Conservation (phyloP, 345 rosid species). For the Salix arbutifolia region DNA sequence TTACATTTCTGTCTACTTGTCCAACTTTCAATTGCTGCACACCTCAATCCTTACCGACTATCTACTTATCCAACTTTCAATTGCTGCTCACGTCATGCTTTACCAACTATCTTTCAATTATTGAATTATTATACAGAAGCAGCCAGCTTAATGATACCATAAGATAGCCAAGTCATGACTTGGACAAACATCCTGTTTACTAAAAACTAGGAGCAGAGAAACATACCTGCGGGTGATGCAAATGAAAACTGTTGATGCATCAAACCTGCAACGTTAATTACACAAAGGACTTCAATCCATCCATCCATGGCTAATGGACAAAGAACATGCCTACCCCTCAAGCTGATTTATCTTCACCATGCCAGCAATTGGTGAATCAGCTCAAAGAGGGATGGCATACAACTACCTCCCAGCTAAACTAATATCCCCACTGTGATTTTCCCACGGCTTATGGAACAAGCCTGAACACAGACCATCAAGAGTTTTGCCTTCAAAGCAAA, state of each 20-base stretch:
- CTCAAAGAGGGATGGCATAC: slow-evolving; percentile 7
- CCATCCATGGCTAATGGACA: slow-evolving; percentile 7
- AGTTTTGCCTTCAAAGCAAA: slow-evolving; percentile 11
- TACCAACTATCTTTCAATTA: neutral
- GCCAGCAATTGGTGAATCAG: neutral
- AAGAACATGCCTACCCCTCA: slow-evolving; percentile 24
- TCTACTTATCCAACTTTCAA: neutral
- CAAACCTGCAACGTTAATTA: slow-evolving; percentile 30
- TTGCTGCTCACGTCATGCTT: neutral
- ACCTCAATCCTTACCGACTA: neutral
- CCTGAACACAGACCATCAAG: slow-evolving; percentile 26
- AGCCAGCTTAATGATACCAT: neutral
- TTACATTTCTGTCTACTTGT: neutral
- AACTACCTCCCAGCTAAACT: slow-evolving; percentile 21
- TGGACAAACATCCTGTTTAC: slow-evolving; percentile 5
- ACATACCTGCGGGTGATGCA: slow-evolving; percentile 26
- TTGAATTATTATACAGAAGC: neutral
- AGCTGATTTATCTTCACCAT: slow-evolving; percentile 7
- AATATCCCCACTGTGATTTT: slow-evolving; percentile 12
- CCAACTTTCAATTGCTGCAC: neutral
- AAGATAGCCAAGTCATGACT: neutral
- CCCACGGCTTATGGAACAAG: slow-evolving; percentile 22
- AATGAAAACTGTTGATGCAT: slow-evolving; percentile 15
- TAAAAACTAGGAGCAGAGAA: slow-evolving; percentile 14
- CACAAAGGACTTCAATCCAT: slow-evolving; percentile 14